phyloP scores from a whole-genome alignment of 1,284 basidiomycete species.

The Ustilago bromivora region DNA sequence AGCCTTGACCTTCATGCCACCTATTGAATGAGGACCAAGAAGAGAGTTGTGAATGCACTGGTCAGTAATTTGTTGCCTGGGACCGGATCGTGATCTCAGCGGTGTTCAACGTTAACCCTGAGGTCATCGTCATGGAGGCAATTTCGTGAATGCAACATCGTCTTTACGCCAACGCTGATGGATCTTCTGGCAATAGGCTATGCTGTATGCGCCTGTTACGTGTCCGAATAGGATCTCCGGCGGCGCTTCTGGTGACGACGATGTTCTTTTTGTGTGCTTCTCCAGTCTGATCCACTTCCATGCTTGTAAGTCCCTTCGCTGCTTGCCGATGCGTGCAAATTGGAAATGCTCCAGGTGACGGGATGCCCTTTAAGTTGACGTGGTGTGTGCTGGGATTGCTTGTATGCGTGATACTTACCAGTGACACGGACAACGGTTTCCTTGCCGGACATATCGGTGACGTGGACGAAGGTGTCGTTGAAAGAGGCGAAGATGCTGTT shows the following conservation, averaged over 20 bases:
- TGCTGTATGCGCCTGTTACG: neutral
- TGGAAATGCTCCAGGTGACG: neutral
- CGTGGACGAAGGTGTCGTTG: constrained; percentile 99
- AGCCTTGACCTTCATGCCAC: constrained; percentile 99
- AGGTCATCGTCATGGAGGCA: neutral
- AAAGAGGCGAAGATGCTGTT: constrained; percentile 74
- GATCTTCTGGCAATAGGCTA: neutral
- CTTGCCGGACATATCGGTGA: constrained; percentile 98
- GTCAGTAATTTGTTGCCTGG: constrained; percentile 10
- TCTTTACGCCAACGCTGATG: neutral
- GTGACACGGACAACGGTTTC: constrained; percentile 99
- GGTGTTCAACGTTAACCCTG: constrained; percentile 2
- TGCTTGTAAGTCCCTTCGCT: neutral
- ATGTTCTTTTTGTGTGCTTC: neutral
- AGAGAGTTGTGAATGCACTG: neutral
- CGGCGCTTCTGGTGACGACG: neutral
- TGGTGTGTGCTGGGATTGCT: neutral
- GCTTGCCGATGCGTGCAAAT: neutral
- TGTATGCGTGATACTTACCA: constrained; percentile 74
- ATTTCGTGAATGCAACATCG: neutral
- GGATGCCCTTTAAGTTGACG: constrained; percentile 9
- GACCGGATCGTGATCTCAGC: too few species aligned
- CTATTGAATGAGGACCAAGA: constrained; percentile 70
- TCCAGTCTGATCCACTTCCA: neutral
- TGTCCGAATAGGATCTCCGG: neutral